These are phyloP conservation scores for Panicum hallii DNA, from an alignment of 202 grass and related monocot genomes.

Conservation along the genomic window DNA sequence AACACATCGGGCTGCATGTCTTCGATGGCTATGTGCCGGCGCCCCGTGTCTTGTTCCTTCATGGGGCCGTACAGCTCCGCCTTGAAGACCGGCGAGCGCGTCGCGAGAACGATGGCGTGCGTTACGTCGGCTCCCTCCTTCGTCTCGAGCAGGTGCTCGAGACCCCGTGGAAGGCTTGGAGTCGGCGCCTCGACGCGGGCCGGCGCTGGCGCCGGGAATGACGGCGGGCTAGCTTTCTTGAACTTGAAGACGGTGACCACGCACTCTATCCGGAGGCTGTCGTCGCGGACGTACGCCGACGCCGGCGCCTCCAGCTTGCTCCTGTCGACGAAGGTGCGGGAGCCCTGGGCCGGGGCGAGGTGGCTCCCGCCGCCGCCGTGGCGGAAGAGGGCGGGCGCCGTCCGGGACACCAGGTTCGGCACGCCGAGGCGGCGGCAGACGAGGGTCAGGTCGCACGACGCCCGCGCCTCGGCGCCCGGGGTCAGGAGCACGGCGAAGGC, in stretches of 20 bases:
- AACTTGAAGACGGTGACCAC: neutral
- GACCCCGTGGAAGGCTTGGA: neutral
- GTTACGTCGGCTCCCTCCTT: neutral
- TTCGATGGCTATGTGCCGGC: neutral
- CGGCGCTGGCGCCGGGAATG: too few species aligned
- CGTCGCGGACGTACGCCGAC: neutral
- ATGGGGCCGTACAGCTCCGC: neutral
- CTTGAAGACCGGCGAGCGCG: neutral
- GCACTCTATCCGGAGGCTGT: neutral
- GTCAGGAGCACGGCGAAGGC: neutral
- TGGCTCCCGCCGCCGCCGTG: neutral
- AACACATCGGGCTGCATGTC: neutral
- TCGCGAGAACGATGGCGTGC: neutral
- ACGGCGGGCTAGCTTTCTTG: too few species aligned
- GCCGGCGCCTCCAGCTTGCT: neutral
- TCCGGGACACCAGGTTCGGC: neutral
- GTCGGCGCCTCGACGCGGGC: neutral
- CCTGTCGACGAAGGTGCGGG: neutral
- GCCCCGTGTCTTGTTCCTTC: neutral
- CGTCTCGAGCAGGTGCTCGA: neutral
- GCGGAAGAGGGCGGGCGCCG: neutral
- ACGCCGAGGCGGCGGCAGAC: neutral
- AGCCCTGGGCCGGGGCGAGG: neutral
- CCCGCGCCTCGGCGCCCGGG: neutral
- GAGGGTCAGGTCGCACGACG: neutral